Evolutionary conservation across 495 filamentous ascomycete species (phyloP).

Genomic region (Hypoxylon crocopeplum): DNA sequence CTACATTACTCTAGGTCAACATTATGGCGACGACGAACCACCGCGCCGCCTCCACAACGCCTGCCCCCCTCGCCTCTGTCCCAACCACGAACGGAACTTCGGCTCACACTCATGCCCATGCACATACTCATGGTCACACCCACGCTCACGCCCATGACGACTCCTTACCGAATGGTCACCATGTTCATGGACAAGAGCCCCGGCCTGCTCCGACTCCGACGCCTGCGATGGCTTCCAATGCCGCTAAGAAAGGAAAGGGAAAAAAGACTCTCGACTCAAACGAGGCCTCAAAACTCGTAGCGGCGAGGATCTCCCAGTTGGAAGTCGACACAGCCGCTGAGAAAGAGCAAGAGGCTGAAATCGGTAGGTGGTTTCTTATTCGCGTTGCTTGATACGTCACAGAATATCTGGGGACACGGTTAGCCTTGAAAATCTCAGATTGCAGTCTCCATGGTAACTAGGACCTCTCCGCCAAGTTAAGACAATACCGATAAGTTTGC

Average conservation of each 20-base stretch:
- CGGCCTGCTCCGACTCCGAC: constrained; percentile 51
- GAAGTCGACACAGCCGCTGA: constrained; percentile 91
- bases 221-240: constrained; percentile 45
- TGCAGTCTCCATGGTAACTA: not conserved
- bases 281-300: constrained; percentile 87
- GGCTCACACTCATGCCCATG: constrained; percentile 33
- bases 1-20: constrained; percentile 24
- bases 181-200: constrained; percentile 46
- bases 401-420: too few relatives aligned
- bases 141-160: constrained; percentile 36
- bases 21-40: constrained; percentile 40
- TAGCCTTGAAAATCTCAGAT: not conserved
- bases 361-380: constrained; percentile 71
- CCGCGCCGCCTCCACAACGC: constrained; percentile 39
- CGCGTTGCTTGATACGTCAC: constrained; percentile 10
- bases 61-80: constrained; percentile 36
- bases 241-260: constrained; percentile 71
- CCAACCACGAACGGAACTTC: constrained; percentile 32
- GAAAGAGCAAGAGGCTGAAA: constrained; percentile 94
- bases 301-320: constrained; percentile 92
- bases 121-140: too few relatives aligned
- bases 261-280: constrained; percentile 77
- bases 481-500: not conserved
- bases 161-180: constrained; percentile 44
- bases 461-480: constrained; percentile 4